A percentile compares a stretch with the other conserved stretches of the same genome.
Evolutionary conservation across 345 rosid genomes (phyloP).

Genomic region (Nasturtium officinale): DNA sequence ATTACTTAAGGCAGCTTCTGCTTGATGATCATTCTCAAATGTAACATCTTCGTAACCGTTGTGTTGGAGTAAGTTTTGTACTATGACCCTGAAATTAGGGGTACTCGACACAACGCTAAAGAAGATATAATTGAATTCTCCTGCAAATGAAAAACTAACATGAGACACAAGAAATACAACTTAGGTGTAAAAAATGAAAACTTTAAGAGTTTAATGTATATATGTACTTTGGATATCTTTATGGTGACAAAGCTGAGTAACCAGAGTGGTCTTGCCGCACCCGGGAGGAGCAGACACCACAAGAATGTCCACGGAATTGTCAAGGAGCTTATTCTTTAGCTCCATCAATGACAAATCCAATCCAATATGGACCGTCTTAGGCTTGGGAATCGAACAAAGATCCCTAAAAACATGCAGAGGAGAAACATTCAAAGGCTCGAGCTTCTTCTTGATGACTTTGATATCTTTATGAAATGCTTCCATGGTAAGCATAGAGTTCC

Average conservation of each 20-base stretch:
- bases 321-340: slow-evolving; percentile 46
- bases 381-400: slow-evolving; percentile 39
- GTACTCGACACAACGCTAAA: slow-evolving; percentile 50
- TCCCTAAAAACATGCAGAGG: no score
- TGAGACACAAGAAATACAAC: slow-evolving; percentile 28
- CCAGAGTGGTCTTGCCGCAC: slow-evolving; percentile 59
- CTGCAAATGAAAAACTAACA: slow-evolving; percentile 45
- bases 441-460: no score
- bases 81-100: slow-evolving; percentile 45
- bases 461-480: no score
- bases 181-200: not conserved
- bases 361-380: slow-evolving; percentile 41
- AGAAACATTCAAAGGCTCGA: no score
- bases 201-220: no score
- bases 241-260: slow-evolving; percentile 48
- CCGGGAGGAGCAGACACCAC: slow-evolving; percentile 62
- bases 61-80: slow-evolving; percentile 44
- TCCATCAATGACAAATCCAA: slow-evolving; percentile 47
- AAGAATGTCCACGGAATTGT: slow-evolving; percentile 20
- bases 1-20: slow-evolving; percentile 31
- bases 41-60: not conserved
- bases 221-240: slow-evolving; percentile 53
- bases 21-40: slow-evolving; percentile 41
- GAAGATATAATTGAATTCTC: slow-evolving; percentile 53
- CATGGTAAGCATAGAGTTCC: no score